Conservation (phyloP, 352 stramenopile genomes). For the Plasmopara halstedii region DNA sequence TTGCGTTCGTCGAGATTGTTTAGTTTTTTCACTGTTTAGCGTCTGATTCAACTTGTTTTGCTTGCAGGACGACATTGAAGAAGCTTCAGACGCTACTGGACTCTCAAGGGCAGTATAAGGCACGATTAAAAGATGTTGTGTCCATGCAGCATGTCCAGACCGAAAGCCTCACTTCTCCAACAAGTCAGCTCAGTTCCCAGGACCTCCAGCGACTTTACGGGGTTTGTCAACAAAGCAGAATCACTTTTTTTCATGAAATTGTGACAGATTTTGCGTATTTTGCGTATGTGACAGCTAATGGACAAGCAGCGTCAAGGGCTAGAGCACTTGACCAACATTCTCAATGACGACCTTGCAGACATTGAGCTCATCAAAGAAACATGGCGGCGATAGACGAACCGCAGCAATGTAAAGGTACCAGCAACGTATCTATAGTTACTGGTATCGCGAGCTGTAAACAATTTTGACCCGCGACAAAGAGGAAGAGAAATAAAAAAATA, state of each 20-base stretch:
- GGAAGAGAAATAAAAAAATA: too few species aligned
- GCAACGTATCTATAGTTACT: too few species aligned
- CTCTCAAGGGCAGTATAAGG: conserved; percentile 82
- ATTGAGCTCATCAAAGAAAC: conserved; percentile 86
- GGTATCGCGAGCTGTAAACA: too few species aligned
- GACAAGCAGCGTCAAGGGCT: conserved; percentile 81
- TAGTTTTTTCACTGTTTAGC: not conserved
- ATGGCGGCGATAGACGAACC: conserved; percentile 50
- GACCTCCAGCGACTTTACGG: conserved; percentile 73
- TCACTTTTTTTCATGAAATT: not conserved
- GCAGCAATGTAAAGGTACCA: not conserved
- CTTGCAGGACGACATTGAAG: conserved; percentile 62
- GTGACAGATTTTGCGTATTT: not conserved
- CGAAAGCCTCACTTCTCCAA: conserved; percentile 27
- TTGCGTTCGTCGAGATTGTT: conserved; percentile 48
- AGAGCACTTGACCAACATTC: conserved; percentile 71
- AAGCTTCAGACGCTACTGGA: conserved; percentile 77
- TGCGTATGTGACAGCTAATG: conserved; percentile 47
- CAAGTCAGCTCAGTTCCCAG: conserved; percentile 58
- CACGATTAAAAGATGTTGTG: conserved; percentile 70
- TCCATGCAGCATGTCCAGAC: conserved; percentile 66
- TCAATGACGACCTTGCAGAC: conserved; percentile 81
- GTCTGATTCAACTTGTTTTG: conserved; percentile 5
- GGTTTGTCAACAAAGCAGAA: conserved; percentile 13
- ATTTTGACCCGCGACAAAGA: too few species aligned